These are phyloP conservation scores for Fusarium metavorans DNA, from an alignment of 2,329 filamentous ascomycete species.

Conservation along the genomic window DNA sequence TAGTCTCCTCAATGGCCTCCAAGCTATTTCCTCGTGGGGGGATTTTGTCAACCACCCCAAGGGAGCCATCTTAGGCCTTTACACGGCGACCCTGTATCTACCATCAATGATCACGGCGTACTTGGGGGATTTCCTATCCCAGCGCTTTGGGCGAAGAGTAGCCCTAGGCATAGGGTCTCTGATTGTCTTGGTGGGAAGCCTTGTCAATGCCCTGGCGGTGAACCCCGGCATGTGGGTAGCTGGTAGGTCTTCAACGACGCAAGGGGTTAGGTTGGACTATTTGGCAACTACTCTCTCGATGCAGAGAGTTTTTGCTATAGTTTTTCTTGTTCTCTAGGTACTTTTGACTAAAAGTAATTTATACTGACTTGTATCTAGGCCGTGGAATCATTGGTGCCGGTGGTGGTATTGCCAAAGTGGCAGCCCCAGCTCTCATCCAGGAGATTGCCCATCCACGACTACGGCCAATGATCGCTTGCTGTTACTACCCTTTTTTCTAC, in stretches of 20 bases:
- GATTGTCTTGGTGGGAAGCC: no score
- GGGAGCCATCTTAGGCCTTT: background rate
- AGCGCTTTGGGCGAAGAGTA: background rate
- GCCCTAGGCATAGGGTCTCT: background rate
- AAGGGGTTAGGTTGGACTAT: no score
- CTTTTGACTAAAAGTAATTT: no score
- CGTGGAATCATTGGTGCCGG: background rate
- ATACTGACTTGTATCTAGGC: background rate
- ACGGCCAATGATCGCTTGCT: background rate
- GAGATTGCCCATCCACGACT: background rate
- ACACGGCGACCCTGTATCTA: background rate
- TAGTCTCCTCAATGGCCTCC: background rate
- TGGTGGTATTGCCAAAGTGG: background rate
- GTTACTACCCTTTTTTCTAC: no score
- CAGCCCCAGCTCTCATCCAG: background rate
- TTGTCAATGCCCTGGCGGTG: no score
- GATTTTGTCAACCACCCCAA: background rate
- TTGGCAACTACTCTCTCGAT: no score
- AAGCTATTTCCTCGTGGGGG: background rate
- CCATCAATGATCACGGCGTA: background rate
- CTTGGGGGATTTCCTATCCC: background rate
- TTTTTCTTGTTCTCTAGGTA: no score
- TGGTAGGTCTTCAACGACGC: background rate
- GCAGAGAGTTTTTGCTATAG: no score
- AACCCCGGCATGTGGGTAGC: background rate